Base-by-base conservation (phyloP, 306 rosid genomes). In the Prunus kanzakura region DNA sequence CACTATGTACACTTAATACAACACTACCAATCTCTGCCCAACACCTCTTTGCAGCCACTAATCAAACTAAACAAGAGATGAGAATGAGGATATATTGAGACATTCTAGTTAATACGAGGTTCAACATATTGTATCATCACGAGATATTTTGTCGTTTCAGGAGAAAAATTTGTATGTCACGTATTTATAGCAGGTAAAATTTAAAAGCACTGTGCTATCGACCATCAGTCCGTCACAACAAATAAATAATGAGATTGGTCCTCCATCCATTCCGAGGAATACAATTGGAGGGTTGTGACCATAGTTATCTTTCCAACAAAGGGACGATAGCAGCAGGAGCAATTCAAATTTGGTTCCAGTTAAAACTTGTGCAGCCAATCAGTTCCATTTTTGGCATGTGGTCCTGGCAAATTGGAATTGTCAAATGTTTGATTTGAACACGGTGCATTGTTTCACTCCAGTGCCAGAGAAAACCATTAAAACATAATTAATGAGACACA, bases 371-470 rank as follows among this genome's bases (percentile, higher is more conserved):
- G 56, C 6, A 54, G 16, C 8, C 29, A 72, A 73, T 60, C 32
- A 72, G 70, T 71, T 46, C 61, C 63, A 72, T 30, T 64, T 75
- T 73, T 1, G 76, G 78, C 25, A 81, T 38, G 58, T 66, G 87
- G 64, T 58, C 76, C 83, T 70, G 23, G 61, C 54, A 49, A 54
- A 38, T 38, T 11, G 19, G 43, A 51, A 51, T 27, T 1, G 67
- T 10, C 43, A 29, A 27, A 14, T 15, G 56, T 66, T 12, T 13
- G 10, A 64, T 74, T 65, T 75, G 68, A 51, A 64, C 69, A 25
- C 70, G 77, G 76, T 70, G 81, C 82, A 68, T 68, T 68, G 70
- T 77, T 76, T 84, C 78, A 16, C 80, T 82, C 80, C 13, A 12
- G 0, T 41, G 60, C 81, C 15, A 20, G 11, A 19, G 23, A 56